Percentiles rank a stretch among this genome's conserved stretches.
Conservation (phyloP, 108 stramenopile species). For the Skeletonema grethae region DNA sequence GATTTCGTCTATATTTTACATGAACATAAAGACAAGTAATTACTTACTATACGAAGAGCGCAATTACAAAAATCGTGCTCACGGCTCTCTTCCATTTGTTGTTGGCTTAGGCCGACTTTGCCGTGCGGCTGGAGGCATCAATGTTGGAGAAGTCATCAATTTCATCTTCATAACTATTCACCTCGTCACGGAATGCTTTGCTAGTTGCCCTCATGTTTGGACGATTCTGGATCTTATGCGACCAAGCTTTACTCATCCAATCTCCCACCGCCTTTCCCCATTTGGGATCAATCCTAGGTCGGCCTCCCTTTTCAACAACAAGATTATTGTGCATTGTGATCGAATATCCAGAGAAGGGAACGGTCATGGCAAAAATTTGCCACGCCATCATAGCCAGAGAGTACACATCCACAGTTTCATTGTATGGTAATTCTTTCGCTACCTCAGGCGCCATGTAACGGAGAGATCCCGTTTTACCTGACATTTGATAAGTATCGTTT, state of each 20-base stretch:
- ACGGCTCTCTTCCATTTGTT: neutral
- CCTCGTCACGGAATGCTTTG: conserved; percentile 65
- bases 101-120: neutral
- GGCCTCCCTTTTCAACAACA: conserved; percentile 57
- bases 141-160: conserved; percentile 30
- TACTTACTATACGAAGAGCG: neutral
- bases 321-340: conserved; percentile 60
- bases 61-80: neutral
- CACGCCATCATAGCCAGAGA: conserved; percentile 84
- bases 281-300: conserved; percentile 62
- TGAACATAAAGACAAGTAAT: neutral
- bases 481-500: conserved; percentile 47
- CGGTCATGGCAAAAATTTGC: conserved; percentile 75
- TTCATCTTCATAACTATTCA: conserved; percentile 61
- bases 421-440: conserved; percentile 75
- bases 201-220: conserved; percentile 64
- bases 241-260: conserved; percentile 35
- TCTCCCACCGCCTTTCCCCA: conserved; percentile 49
- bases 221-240: conserved; percentile 57
- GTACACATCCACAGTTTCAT: conserved; percentile 86
- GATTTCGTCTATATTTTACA: too few species aligned
- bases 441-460: conserved; percentile 86
- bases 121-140: conserved; percentile 41
- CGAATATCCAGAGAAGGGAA: conserved; percentile 67
- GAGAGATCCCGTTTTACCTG: conserved; percentile 58